Conservation (phyloP, 176 grass and related monocot species). For the Oryza meyeriana region DNA sequence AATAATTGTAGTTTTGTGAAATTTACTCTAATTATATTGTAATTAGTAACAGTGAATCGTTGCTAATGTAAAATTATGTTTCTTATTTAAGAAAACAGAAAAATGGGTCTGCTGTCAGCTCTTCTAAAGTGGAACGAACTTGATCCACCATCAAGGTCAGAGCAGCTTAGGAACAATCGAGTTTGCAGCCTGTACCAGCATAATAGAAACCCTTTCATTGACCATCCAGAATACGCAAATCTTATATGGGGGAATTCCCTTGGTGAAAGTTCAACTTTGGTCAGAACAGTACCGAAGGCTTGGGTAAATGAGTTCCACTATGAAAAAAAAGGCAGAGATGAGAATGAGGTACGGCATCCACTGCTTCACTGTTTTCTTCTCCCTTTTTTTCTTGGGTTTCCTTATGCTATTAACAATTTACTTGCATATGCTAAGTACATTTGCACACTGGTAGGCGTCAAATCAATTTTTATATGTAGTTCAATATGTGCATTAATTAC, state of each 20-base stretch:
- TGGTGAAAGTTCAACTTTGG: conserved; percentile 10
- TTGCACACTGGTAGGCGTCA: neutral
- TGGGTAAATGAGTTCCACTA: conserved; percentile 51
- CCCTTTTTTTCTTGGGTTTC: neutral
- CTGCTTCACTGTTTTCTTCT: neutral
- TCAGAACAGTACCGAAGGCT: neutral
- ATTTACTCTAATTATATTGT: neutral
- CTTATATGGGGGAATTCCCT: conserved; percentile 51
- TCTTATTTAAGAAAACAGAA: conserved; percentile 45
- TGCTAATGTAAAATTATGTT: conserved; percentile 9
- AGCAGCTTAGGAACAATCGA: conserved; percentile 60
- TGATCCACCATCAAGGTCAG: conserved; percentile 63
- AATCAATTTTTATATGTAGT: neutral
- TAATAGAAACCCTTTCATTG: conserved; percentile 77
- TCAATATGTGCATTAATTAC: neutral
- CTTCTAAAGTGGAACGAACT: conserved; percentile 70
- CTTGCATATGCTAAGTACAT: neutral
- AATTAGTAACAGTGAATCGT: neutral
- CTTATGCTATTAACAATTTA: neutral
- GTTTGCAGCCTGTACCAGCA: conserved; percentile 71
- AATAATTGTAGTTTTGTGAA: no score
- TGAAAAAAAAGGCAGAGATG: conserved; percentile 38
- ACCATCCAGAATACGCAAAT: conserved; percentile 77
- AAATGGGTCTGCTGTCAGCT: conserved; percentile 71
- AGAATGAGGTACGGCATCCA: conserved; percentile 27